Base-by-base conservation (phyloP, 176 grass and related monocot genomes). In the Tuctoria greenei region DNA sequence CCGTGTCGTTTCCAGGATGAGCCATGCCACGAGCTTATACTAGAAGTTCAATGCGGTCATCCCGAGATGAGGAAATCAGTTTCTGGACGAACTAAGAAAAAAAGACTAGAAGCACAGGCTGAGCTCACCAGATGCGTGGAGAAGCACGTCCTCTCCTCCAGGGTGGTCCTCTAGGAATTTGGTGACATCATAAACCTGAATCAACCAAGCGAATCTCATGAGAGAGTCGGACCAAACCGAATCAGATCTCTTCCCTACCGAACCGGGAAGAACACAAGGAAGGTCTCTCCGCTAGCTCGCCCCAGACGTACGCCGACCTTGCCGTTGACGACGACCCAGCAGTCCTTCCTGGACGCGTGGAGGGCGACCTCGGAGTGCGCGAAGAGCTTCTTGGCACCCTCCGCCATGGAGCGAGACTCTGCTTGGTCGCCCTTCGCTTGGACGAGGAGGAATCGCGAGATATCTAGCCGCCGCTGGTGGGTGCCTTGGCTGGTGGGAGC, bases 171-270 rank as follows among this genome's bases (percentile, higher is more conserved):
- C 92, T 49, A 95, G 39, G 86, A 95, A 95, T 45, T 72, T 86
- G 88, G 92, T 91, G 20, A 91, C 92, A 84, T 95, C 88, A 81
- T 91, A 95, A 20, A 95, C 86, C 92, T 95, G 67, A 73, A 61
- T 3, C 14, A 66, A 27, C 4, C 34, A 34, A 9, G 5, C 34
- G 28, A 12, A 26, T 21, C 16, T 21, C 16, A 79, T 13, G 2
- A 55, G 41, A 47, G 47, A 61, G 1, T 60, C 58, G 14, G 44
- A 64, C 17, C 8, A 15, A 50, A 9, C 42, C 50, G 20, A 34
- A 28, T 23, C 36, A 72, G 82, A 84, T 86, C 56, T 47, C 60
- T 21, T 6, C 17, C 13, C 18, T 18, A 68, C 11, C 16, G 60
- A 68, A 23, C 42, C 14, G 63, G 60, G 10, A 47, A 20, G 42